These are phyloP conservation scores for Ostreobium quekettii DNA, from an alignment of 139 green algal species.

Conservation along the genomic window DNA sequence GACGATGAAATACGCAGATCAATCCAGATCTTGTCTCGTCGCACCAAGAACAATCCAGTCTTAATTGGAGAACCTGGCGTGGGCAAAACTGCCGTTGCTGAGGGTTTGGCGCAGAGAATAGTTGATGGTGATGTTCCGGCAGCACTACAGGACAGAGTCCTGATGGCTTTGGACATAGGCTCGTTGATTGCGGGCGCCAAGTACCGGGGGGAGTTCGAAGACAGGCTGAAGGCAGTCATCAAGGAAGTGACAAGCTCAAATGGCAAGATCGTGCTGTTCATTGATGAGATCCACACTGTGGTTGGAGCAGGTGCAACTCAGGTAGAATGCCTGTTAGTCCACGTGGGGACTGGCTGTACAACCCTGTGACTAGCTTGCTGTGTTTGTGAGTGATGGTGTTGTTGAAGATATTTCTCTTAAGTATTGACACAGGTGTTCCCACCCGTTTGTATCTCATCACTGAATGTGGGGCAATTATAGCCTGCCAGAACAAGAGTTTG, in stretches of 20 bases:
- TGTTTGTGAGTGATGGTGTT: too few species aligned
- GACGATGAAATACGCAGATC: slow-evolving; percentile 72
- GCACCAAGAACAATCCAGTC: slow-evolving; percentile 96
- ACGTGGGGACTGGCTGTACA: too few species aligned
- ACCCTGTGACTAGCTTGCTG: too few species aligned
- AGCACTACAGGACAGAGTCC: slow-evolving; percentile 64
- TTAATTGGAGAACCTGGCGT: slow-evolving; percentile 92
- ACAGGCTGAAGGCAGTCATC: slow-evolving; percentile 90
- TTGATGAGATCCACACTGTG: slow-evolving; percentile 98
- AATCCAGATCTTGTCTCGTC: slow-evolving; percentile 83
- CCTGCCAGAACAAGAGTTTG: too few species aligned
- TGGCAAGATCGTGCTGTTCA: slow-evolving; percentile 92
- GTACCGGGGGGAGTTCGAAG: slow-evolving; percentile 98
- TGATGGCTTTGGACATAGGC: slow-evolving; percentile 94
- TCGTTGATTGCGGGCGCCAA: slow-evolving; percentile 91
- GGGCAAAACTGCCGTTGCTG: slow-evolving; percentile 83
- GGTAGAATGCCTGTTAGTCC: too few species aligned
- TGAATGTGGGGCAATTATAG: too few species aligned
- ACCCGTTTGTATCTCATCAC: too few species aligned
- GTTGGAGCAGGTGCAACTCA: slow-evolving; percentile 13
- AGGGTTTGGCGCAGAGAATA: slow-evolving; percentile 94
- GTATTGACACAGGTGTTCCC: too few species aligned
- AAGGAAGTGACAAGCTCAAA: slow-evolving; percentile 80
- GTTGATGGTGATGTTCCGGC: slow-evolving; percentile 85
- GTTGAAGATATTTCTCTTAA: too few species aligned